phyloP scores from a whole-genome alignment of 2,329 filamentous ascomycete species.

The Aspergillus cejpii region DNA sequence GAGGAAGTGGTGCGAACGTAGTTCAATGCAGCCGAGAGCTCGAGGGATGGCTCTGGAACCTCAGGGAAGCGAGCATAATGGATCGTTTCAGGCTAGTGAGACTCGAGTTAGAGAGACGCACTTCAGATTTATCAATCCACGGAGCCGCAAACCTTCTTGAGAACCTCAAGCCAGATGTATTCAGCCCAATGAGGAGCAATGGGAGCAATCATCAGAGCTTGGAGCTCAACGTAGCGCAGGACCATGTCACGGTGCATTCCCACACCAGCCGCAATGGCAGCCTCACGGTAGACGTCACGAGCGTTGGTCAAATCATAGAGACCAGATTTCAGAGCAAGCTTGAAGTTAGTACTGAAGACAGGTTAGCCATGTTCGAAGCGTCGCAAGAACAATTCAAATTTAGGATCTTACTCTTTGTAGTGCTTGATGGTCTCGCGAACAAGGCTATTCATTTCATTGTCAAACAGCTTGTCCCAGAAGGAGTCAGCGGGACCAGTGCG shows the following conservation, averaged over 20 bases:
- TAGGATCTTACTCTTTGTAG: slow-evolving; percentile 58
- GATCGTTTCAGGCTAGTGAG: slow-evolving; percentile 56
- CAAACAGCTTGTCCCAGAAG: slow-evolving; percentile 83
- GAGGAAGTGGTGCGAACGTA: slow-evolving; percentile 71
- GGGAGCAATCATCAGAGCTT: slow-evolving; percentile 72
- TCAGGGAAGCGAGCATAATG: slow-evolving; percentile 72
- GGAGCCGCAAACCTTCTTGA: slow-evolving; percentile 53
- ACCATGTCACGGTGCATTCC: slow-evolving; percentile 82
- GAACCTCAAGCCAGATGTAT: slow-evolving; percentile 86
- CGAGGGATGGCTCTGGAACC: slow-evolving; percentile 58
- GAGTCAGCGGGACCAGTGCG: slow-evolving; percentile 67
- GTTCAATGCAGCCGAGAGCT: slow-evolving; percentile 68
- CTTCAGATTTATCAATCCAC: not conserved
- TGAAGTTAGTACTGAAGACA: slow-evolving; percentile 60
- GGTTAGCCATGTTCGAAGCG: slow-evolving; percentile 12
- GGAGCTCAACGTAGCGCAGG: slow-evolving; percentile 74
- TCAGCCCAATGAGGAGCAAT: slow-evolving; percentile 93
- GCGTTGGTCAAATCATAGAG: slow-evolving; percentile 89
- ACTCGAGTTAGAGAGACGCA: not conserved
- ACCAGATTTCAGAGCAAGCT: slow-evolving; percentile 74
- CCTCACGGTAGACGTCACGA: slow-evolving; percentile 85
- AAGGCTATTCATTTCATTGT: slow-evolving; percentile 83
- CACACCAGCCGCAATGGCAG: slow-evolving; percentile 65
- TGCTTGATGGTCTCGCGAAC: slow-evolving; percentile 71
- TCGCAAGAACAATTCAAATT: not conserved